Evolutionary conservation across 768 basidiomycete species (phyloP).

Genomic region (Rhodotorula taiwanensis): DNA sequence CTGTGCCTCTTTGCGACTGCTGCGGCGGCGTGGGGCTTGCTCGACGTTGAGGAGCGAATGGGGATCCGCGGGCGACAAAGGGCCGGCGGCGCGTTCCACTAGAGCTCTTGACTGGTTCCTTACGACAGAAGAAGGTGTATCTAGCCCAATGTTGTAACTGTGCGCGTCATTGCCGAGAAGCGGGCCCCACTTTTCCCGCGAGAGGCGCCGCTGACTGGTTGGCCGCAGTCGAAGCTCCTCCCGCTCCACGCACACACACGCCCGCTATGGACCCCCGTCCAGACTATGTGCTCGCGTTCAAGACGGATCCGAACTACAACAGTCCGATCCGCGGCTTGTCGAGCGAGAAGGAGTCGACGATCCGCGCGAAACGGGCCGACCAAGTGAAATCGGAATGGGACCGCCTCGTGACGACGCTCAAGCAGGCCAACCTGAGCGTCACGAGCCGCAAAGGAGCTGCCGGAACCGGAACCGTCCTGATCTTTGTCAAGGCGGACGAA

Average conservation of each 20-base stretch:
- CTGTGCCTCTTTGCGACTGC: constrained; percentile 34
- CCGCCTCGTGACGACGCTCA: constrained; percentile 58
- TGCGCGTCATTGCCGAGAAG: no score
- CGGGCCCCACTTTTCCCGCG: no score
- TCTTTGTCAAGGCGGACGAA: constrained; percentile 67
- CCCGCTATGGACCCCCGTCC: constrained; percentile 19
- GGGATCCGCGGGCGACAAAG: neutral
- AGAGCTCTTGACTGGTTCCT: no score
- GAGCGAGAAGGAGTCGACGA: neutral
- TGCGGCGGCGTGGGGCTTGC: constrained; percentile 22
- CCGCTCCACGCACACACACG: no score
- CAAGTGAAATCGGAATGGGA: constrained; percentile 66
- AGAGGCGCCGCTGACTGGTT: no score
- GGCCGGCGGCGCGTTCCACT: neutral
- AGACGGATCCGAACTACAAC: constrained; percentile 1
- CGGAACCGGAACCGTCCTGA: constrained; percentile 65
- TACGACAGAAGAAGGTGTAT: no score
- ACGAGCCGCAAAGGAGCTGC: constrained; percentile 62
- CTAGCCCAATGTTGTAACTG: no score
- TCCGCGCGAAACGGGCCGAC: constrained; percentile 51
- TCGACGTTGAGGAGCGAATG: constrained; percentile 2
- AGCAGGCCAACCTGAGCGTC: constrained; percentile 58
- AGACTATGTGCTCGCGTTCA: constrained; percentile 33
- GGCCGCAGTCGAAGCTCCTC: no score
- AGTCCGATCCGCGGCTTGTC: constrained; percentile 17